Percentiles rank a stretch among this genome's conserved stretches.
phyloP scores from a whole-genome alignment of 164 flowering plant genomes.

The Tetrastigma voinierianum region DNA sequence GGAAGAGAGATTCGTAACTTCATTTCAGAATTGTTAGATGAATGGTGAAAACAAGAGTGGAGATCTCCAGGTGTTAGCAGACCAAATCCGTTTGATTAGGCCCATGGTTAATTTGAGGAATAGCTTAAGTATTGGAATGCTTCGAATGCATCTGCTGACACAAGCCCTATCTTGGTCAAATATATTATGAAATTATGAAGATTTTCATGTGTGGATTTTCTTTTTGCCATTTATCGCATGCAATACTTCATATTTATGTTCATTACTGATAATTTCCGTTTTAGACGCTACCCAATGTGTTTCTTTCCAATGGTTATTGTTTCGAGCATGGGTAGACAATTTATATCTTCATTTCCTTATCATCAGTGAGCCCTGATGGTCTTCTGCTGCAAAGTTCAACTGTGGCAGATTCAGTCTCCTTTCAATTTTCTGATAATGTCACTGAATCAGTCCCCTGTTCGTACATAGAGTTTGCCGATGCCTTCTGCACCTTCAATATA shows the following conservation, averaged over 20 bases:
- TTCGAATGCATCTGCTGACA: too few relatives aligned
- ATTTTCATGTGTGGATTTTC: too few relatives aligned
- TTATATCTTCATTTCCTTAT: conserved; percentile 1
- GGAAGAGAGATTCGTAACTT: neutral
- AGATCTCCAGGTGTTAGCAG: too few relatives aligned
- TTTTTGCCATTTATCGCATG: too few relatives aligned
- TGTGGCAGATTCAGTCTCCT: conserved; percentile 80
- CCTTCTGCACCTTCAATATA: conserved; percentile 74
- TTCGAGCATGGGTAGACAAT: neutral
- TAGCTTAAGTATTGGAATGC: too few relatives aligned
- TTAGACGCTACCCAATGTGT: neutral
- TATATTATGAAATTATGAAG: too few relatives aligned
- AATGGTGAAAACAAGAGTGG: too few relatives aligned
- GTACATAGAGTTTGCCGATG: conserved; percentile 99
- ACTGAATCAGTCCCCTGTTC: conserved; percentile 80
- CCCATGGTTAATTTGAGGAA: too few relatives aligned
- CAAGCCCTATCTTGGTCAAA: too few relatives aligned
- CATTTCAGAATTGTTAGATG: neutral
- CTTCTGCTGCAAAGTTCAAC: conserved; percentile 93
- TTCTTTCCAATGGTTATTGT: neutral
- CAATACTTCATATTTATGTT: too few relatives aligned
- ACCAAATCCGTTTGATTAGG: too few relatives aligned
- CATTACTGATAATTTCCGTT: neutral
- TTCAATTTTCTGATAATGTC: conserved; percentile 70
- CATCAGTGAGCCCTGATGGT: conserved; percentile 93